These are phyloP conservation scores for Croton setiger DNA, from an alignment of 441 rosid genomes.

Conservation along the genomic window DNA sequence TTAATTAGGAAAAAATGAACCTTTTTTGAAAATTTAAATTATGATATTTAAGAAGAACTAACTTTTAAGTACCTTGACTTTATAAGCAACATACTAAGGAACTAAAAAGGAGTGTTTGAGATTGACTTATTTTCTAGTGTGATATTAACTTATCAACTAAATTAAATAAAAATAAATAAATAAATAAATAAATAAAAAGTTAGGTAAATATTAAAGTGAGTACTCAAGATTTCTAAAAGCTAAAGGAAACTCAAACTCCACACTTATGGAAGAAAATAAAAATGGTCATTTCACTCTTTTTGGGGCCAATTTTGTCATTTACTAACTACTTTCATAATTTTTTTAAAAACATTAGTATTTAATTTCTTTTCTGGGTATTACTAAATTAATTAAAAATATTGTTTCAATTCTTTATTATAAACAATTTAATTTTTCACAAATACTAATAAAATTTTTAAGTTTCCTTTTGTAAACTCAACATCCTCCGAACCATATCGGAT, in stretches of 20 bases:
- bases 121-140: neutral
- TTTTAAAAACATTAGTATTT: too few species aligned
- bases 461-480: too few species aligned
- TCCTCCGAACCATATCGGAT: too few species aligned
- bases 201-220: constrained; percentile 14
- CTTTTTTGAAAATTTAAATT: too few species aligned
- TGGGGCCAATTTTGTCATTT: neutral
- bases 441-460: too few species aligned
- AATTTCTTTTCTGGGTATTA: too few species aligned
- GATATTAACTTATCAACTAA: constrained; percentile 21
- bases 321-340: neutral
- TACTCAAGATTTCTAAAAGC: constrained; percentile 21
- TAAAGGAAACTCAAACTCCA: constrained; percentile 23
- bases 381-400: too few species aligned
- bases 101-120: neutral
- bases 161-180: neutral
- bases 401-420: too few species aligned
- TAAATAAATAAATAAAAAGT: neutral
- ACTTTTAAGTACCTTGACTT: neutral
- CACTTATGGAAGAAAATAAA: constrained; percentile 18
- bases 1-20: too few species aligned
- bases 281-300: neutral
- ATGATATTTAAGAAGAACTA: neutral
- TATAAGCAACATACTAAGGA: neutral
- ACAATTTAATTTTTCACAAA: too few species aligned